Conservation (phyloP, 2,329 filamentous ascomycete species). For the Fusarium fujikuroi region DNA sequence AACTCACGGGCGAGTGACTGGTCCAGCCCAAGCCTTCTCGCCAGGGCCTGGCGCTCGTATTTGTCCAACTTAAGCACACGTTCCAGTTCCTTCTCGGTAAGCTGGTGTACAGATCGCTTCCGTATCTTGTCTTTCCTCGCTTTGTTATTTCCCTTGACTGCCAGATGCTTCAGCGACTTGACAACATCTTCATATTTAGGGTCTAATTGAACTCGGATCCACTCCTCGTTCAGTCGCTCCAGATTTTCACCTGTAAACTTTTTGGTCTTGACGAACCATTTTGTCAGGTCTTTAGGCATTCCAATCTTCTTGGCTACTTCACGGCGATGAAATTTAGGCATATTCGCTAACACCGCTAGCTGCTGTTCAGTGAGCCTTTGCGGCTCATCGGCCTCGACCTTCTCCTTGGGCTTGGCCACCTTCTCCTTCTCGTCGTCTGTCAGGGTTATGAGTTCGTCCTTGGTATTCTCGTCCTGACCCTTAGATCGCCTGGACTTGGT, state of each 20-base stretch:
- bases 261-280: not conserved
- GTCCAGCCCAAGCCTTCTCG: not conserved
- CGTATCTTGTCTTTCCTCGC: not conserved
- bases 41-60: not conserved
- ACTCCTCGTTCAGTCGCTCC: not conserved
- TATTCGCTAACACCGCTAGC: not conserved
- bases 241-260: not conserved
- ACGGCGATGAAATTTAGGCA: not conserved
- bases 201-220: not conserved
- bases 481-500: not conserved
- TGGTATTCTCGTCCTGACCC: too few relatives aligned
- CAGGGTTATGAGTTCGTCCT: not conserved
- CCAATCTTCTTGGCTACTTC: not conserved
- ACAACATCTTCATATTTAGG: not conserved
- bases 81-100: not conserved
- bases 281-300: not conserved
- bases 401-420: not conserved
- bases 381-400: not conserved
- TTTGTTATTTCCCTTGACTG: too few relatives aligned
- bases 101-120: not conserved
- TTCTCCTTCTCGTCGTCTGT: not conserved
- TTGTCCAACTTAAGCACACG: not conserved
- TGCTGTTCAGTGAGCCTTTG: not conserved
- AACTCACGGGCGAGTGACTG: slow-evolving; percentile 2
- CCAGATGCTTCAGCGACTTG: not conserved